Evolutionary conservation across 2,329 filamentous ascomycete species (phyloP), one percentile per base, ranked within the genome.

Genomic region (Penicillium rolfsii): DNA sequence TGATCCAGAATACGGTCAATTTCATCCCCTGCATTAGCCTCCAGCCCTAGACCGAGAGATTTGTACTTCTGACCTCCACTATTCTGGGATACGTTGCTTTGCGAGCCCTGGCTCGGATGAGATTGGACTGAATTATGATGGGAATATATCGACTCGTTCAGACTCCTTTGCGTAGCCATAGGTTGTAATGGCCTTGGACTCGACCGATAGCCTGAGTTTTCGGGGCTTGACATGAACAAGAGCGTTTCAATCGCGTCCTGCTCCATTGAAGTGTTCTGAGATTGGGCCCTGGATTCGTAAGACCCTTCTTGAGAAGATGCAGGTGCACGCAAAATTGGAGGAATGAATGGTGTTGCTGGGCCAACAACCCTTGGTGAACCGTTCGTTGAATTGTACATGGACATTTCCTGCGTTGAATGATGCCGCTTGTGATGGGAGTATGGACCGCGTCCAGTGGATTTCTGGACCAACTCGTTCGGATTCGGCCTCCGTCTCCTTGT

Each of bases 231-330:
- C 80, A 82, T 81, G 67, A 82, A 82, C 8, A 82, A 67, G 9
- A 82, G 67, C 0, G 80, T 81, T 67, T 83, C 80, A n/a, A 82
- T 80, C 11, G 80, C 81, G 61, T 83, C 80, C 61, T 81, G 77
- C 63, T 83, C 80, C 77, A 81, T 81, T 1, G 76, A 73, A 16
- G 78, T 77, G 55, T 75, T 81, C 62, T 80, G 77, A 49, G 76
- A 77, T 5, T 77, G 75, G 0, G 76, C 77, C 50, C 75, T 70
- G 64, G 73, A 57, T 66, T 73, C 59, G 57, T 67, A 58, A 55
- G 63, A 45, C 53, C 62, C 65, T 16, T 69, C 69, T 30, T 68
- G 65, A n/a, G 62, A 69, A 4, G 69, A 71, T 11, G 64, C 66
- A 22, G 64, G 59, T 26, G 48, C 57, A 2, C 63, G 67, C 52